Base-by-base conservation (phyloP, 352 stramenopile genomes). In the Globisporangium takayamanum region DNA sequence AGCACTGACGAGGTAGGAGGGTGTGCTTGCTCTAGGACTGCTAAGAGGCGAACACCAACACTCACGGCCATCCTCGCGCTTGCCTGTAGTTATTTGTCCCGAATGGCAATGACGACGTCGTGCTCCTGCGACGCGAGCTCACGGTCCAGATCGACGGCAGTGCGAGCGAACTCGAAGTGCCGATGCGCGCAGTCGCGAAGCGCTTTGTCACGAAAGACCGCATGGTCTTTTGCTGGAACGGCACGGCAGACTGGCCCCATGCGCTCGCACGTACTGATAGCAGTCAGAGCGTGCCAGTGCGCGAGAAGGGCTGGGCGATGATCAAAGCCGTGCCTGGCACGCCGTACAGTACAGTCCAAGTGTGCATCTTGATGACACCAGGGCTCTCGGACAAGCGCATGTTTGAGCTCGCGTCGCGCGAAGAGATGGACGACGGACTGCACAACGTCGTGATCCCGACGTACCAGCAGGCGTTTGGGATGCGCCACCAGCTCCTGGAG, bases 401-500 rank as follows among this genome's bases (percentile, higher is more conserved):
- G 22, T 28, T 60, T 20, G 8, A 37, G 42, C 14, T 54, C 28
- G 18, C 18, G 33, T 4, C 28, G 41, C 53, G 39, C 22, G 41
- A 58, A 3, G 22, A 50, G 11, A 10, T 57, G 6, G 48, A 60
- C 22, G 18, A 57, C 12, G 46, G 47, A 25, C 25, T 50, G 15
- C 42, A 63, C 49, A 39, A 46, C 18, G 22, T 42, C 4, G 44
- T 62, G 3, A 16, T 67, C 6, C 60, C 60, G 16, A 51, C 60
- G 10, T 39, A 55, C 20, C 16, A n/a, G 10, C 3, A 54, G 2
- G n/a, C 57, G n/a, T 53, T 67, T 1, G 1, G 20, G 18, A 28
- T 22, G 41, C 46, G 47, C 20, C 49, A 67, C 26, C 60, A 67
- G 37, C n/a, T 67, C 12, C 10, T 67, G 33, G 60, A 67, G 55